A percentile compares a stretch with the other conserved stretches of the same genome.
Evolutionary conservation across 2,329 filamentous ascomycete genomes (phyloP).

Genomic region (Arthrobotrys megalospora): DNA sequence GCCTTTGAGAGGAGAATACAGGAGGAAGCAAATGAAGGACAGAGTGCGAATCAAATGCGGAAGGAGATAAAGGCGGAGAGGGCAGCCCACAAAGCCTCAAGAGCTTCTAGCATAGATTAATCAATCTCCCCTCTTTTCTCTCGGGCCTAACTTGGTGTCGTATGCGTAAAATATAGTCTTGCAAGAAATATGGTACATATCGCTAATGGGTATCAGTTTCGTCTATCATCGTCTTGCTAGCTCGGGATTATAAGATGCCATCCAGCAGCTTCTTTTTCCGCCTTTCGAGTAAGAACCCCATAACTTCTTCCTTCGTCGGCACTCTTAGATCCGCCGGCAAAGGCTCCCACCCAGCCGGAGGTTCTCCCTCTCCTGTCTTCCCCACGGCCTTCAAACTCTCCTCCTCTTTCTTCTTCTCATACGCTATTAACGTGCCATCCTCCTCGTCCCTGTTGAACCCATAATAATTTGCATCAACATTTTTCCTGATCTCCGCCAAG

Average conservation of each 20-base stretch:
- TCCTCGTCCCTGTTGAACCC: conserved; percentile 95
- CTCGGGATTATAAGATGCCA: conserved; percentile 74
- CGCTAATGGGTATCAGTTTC: conserved; percentile 59
- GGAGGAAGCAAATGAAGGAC: conserved; percentile 66
- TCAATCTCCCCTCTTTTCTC: not conserved
- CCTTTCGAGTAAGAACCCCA: conserved; percentile 90
- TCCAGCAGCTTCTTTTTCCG: conserved; percentile 86
- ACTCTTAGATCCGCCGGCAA: conserved; percentile 87
- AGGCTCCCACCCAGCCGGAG: conserved; percentile 82
- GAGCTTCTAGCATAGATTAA: conserved; percentile 32
- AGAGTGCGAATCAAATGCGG: conserved; percentile 62
- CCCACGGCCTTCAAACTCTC: conserved; percentile 81
- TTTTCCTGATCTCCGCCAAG: conserved; percentile 71
- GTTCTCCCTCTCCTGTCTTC: conserved; percentile 72
- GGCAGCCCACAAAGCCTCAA: conserved; percentile 39
- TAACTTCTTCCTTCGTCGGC: conserved; percentile 91
- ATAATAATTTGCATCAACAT: conserved; percentile 95
- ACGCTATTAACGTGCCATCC: conserved; percentile 82
- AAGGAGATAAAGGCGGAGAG: conserved; percentile 64
- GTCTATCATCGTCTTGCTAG: conserved; percentile 10
- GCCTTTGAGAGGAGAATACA: conserved; percentile 72
- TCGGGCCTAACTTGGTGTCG: not conserved
- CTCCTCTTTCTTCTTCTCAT: conserved; percentile 86
- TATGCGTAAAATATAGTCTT: not conserved
- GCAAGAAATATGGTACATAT: conserved; percentile 49